phyloP scores from a whole-genome alignment of 345 rosid genomes.

The Brassica napus region Da-Ae NC_063447.1:11338501-11339000 shows the following conservation, averaged over 20 bases:
- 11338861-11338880: constrained; percentile 66
- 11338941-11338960: constrained; percentile 2
- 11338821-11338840: constrained; percentile 29
- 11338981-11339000: neutral
- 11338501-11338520: constrained; percentile 1
- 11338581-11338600: constrained; percentile 62
- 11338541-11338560: constrained; percentile 52
- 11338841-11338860: constrained; percentile 79
- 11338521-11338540: constrained; percentile 49
- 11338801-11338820: neutral
- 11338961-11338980: neutral
- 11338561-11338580: constrained; percentile 71
- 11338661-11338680: neutral
- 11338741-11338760: constrained; percentile 50
- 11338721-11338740: constrained; percentile 60
- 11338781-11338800: neutral
- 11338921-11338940: neutral
- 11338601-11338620: constrained; percentile 62
- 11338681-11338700: constrained; percentile 9
- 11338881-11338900: constrained; percentile 71
- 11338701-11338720: constrained; percentile 83
- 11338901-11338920: constrained; percentile 42
- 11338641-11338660: constrained; percentile 21
- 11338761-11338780: constrained; percentile 13
- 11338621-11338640: constrained; percentile 56